Conservation (phyloP, 23 red algal genomes). For the Gracilaria caudata region DNA sequence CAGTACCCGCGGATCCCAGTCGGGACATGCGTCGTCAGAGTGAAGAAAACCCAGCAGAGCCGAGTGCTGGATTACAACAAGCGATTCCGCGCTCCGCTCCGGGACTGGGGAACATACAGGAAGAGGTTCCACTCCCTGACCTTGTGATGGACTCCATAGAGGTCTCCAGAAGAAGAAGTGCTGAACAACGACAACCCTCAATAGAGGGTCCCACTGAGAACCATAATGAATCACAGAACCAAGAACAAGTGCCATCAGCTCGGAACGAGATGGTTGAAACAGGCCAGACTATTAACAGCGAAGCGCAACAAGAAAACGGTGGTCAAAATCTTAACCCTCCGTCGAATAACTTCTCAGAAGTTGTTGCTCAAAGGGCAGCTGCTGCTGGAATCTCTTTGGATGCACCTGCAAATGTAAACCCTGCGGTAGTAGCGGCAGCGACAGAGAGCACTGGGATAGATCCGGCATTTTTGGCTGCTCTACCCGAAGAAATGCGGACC, state of each 20-base stretch:
- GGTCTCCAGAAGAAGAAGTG: slow-evolving; percentile 21
- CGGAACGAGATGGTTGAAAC: not conserved
- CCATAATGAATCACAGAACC: not conserved
- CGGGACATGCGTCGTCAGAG: not conserved
- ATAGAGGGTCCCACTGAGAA: not conserved
- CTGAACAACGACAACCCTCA: not conserved
- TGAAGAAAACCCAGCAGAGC: not conserved
- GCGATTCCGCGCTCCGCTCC: slow-evolving; percentile 11
- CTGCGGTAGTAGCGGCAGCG: slow-evolving; percentile 80
- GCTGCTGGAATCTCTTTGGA: slow-evolving; percentile 78
- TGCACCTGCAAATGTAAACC: slow-evolving; percentile 80
- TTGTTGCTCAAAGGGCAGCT: slow-evolving; percentile 63
- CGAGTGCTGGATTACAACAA: not conserved
- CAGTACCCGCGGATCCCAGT: not conserved
- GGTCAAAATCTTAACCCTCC: not conserved
- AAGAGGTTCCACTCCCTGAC: slow-evolving; percentile 6
- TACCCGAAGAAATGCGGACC: slow-evolving; percentile 83
- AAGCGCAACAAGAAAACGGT: not conserved
- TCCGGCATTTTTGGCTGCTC: slow-evolving; percentile 89
- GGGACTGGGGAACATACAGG: slow-evolving; percentile 17
- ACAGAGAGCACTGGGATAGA: slow-evolving; percentile 95
- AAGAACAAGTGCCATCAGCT: not conserved
- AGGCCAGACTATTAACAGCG: not conserved
- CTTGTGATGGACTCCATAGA: slow-evolving; percentile 38
- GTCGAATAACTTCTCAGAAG: slow-evolving; percentile 27